These are phyloP conservation scores for Sarocladiaceae sp. DNA, from an alignment of 2,329 filamentous ascomycete genomes.

Conservation along the genomic window DNA sequence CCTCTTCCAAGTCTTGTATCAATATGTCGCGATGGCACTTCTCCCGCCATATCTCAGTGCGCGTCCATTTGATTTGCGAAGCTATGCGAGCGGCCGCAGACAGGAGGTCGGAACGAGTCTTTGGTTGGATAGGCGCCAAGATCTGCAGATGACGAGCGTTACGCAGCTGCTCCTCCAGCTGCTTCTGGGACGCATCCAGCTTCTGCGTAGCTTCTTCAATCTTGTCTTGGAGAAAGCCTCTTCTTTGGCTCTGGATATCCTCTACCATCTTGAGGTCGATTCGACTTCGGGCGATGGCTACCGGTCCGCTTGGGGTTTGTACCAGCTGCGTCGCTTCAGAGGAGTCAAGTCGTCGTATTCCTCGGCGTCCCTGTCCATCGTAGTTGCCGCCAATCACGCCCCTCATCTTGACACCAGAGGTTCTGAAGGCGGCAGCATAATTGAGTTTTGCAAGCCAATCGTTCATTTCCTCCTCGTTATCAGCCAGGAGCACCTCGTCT, in stretches of 20 bases:
- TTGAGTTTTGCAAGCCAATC: slow-evolving; percentile 97
- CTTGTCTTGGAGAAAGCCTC: slow-evolving; percentile 75
- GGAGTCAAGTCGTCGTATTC: slow-evolving; percentile 63
- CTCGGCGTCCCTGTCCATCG: slow-evolving; percentile 70
- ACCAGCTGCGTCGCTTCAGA: slow-evolving; percentile 55
- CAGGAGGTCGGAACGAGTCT: slow-evolving; percentile 81
- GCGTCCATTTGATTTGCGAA: slow-evolving; percentile 87
- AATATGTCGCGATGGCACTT: slow-evolving; percentile 89
- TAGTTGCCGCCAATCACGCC: slow-evolving; percentile 80
- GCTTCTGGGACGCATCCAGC: slow-evolving; percentile 63
- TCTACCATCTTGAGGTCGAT: slow-evolving; percentile 78
- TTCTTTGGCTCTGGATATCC: slow-evolving; percentile 76
- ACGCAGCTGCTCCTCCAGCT: slow-evolving; percentile 74
- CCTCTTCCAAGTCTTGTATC: slow-evolving; percentile 77
- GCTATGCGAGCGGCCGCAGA: slow-evolving; percentile 76
- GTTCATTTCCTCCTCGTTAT: slow-evolving; percentile 86
- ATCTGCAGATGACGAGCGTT: slow-evolving; percentile 89
- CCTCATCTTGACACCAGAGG: slow-evolving; percentile 83
- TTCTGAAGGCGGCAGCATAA: slow-evolving; percentile 90
- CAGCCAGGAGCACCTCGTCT: slow-evolving; percentile 86
- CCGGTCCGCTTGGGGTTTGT: slow-evolving; percentile 66
- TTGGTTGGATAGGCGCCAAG: slow-evolving; percentile 83
- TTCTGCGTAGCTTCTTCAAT: slow-evolving; percentile 79
- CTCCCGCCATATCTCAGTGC: slow-evolving; percentile 87
- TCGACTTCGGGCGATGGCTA: slow-evolving; percentile 64